Base-by-base conservation (phyloP, 2,329 filamentous ascomycete genomes). In the Falciphora oryzae region DNA sequence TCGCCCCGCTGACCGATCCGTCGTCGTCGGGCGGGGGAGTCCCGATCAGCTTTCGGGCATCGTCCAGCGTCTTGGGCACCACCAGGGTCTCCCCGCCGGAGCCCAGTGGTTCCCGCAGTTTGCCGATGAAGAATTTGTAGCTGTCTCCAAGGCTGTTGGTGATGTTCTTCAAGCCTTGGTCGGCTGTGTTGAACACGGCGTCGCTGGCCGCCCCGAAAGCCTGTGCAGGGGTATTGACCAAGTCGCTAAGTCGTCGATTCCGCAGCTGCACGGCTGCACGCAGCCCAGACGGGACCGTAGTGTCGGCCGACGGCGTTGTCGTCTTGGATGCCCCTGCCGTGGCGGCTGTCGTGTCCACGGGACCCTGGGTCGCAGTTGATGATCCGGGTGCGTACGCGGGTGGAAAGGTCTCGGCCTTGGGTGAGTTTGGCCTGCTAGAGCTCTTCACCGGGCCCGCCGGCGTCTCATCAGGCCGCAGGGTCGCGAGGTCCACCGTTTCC, bases 401-500 rank as follows among this genome's bases (percentile, higher is more conserved):
- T 2, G 84, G 84, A 65, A 86, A 86, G 0, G 84, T 86, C 64
- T 84, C 82, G 0, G 78, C 76, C 68, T 75, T 81, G 1, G 83
- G 78, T 7, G 78, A 84, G 11, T 78, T 79, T 1, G 84, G 79
- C 28, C 78, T 72, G 67, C 75, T 80, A 13, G 82, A 69, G 67
- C 79, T 68, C 74, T 89, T 93, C 25, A 81, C 76, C 13, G 89
- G 89, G 0, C 90, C 87, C 58, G 89, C 87, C 22, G 86, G 88
- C 25, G 82, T 77, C 74, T 96, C 93, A 68, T 97, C 91, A 7
- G 89, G 89, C 63, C 93, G 87, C 8, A 99, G 80, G 31, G 91
- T 97, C 8, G 93, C 91, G 29, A 99, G 82, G 74, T 99, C 95
- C 32, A 99, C 95, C 0, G 93, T 98, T 72, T 98, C 91, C 18